phyloP scores from a whole-genome alignment of 1,139 yeast species.

The Kodamaea suecica region DNA sequence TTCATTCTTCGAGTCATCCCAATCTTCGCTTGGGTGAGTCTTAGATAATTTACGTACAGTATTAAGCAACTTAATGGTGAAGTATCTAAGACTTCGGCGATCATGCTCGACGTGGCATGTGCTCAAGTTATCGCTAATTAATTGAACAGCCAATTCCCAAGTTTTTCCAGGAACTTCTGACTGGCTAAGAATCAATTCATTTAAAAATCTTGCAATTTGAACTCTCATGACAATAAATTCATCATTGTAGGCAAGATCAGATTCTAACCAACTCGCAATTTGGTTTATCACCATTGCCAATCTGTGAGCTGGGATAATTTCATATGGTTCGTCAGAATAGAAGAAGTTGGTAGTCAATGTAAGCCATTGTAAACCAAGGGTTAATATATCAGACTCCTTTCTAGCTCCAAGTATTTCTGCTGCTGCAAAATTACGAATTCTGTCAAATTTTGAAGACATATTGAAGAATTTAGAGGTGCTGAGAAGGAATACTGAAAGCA shows the following conservation, averaged over 20 bases:
- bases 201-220: conserved; percentile 49
- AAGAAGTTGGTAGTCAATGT: conserved; percentile 51
- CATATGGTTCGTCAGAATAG: conserved; percentile 28
- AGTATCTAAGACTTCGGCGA: conserved; percentile 44
- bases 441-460: conserved; percentile 35
- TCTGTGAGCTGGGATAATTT: conserved; percentile 56
- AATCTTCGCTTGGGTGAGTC: conserved; percentile 21
- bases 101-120: conserved; percentile 38
- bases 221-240: conserved; percentile 51
- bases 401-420: conserved; percentile 62
- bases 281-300: conserved; percentile 56
- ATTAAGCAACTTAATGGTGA: conserved; percentile 45
- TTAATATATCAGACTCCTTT: conserved; percentile 33
- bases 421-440: conserved; percentile 58
- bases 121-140: conserved; percentile 53
- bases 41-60: conserved; percentile 21
- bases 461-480: conserved; percentile 36
- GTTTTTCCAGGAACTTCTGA: conserved; percentile 28
- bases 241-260: conserved; percentile 58
- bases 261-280: conserved; percentile 55
- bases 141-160: conserved; percentile 32
- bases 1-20: conserved; percentile 25
- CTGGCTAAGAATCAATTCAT: conserved; percentile 20
- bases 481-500: conserved; percentile 36
- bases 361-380: conserved; percentile 45